Evolutionary conservation across 2,329 filamentous ascomycete species (phyloP), one percentile per base, ranked within the genome.

Genomic region (Xylaria sp.): DNA sequence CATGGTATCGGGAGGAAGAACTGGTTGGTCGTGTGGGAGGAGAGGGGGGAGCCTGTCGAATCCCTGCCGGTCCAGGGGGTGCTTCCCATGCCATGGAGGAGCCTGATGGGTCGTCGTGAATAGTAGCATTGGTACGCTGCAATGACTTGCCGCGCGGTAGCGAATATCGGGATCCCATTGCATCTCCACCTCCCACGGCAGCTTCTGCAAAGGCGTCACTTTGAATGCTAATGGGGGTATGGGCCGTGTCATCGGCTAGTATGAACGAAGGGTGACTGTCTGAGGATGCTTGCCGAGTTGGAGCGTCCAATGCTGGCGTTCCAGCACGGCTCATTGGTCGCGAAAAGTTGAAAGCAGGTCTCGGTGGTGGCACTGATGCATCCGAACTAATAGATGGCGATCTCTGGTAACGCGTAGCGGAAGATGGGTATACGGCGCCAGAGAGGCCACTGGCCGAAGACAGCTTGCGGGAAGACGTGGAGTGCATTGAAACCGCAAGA

Each of bases 291-390:
- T 89, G 85, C 42, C 85, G 79, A 8, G 80, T 79, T 52, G 85
- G 84, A 49, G 76, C 73, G n/a, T 88, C 83, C 66, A 81, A 76
- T 50, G 69, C 76, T 13, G 84, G 83, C 10, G 82, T 86, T 62
- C 85, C 85, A 61, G 86, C 83, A 70, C 88, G 82, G 73, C 93
- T 97, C 62, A 96, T 76, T 0, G 94, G 94, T 49, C 94, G 84
- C 0, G 94, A 97, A 73, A 97, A 97, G 75, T 99, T 97, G 76
- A 95, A 93, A 0, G 89, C 85, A 0, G 91, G 89, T 13, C 88
- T 83, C 10, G 87, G 85, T 42, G 92, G 70, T 8, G 73, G 81
- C 50, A 82, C 81, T 1, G 92, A 96, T 54, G 84, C 83, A 63
- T 96, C 91, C 1, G 93, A 97, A 62, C 86, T 87, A 44, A 91